A percentile compares a stretch with the other conserved stretches of the same genome.
Conservation (phyloP, 495 filamentous ascomycete genomes). For the Penicillium riverlandense region DNA sequence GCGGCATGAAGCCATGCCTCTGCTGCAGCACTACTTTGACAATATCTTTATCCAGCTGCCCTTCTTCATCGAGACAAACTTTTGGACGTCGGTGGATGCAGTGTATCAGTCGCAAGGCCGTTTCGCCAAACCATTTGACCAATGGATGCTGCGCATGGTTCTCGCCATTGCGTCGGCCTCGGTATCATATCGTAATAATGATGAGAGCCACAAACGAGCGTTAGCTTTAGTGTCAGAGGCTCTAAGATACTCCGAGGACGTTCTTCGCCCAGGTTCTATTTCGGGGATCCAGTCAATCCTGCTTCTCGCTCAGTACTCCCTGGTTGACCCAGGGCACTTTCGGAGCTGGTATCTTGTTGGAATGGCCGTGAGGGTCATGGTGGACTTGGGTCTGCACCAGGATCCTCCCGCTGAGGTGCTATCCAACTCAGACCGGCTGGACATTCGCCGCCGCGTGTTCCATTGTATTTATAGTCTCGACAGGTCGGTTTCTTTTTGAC, state of each 20-base stretch:
- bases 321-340: constrained; percentile 81
- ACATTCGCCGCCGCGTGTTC: constrained; percentile 72
- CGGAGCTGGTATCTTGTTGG: constrained; percentile 88
- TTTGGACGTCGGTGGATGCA: constrained; percentile 70
- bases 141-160: constrained; percentile 83
- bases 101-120: constrained; percentile 61
- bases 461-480: constrained; percentile 84
- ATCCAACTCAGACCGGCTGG: constrained; percentile 55
- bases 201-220: constrained; percentile 56
- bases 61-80: constrained; percentile 64
- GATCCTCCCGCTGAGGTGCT: constrained; percentile 64
- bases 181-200: constrained; percentile 59
- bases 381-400: constrained; percentile 86
- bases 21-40: constrained; percentile 76
- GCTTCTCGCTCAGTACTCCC: constrained; percentile 78
- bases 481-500: constrained; percentile 44
- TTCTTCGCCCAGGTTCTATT: constrained; percentile 74
- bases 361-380: constrained; percentile 72
- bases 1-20: constrained; percentile 51
- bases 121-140: constrained; percentile 62
- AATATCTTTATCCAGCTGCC: constrained; percentile 75
- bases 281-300: constrained; percentile 77
- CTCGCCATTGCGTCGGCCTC: constrained; percentile 71
- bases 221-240: constrained; percentile 62
- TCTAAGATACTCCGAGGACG: constrained; percentile 66